Percentiles rank a stretch among this genome's conserved stretches.
phyloP scores from a whole-genome alignment of 2,329 filamentous ascomycete species.

The Lasiodiplodia hormozganensis region DNA sequence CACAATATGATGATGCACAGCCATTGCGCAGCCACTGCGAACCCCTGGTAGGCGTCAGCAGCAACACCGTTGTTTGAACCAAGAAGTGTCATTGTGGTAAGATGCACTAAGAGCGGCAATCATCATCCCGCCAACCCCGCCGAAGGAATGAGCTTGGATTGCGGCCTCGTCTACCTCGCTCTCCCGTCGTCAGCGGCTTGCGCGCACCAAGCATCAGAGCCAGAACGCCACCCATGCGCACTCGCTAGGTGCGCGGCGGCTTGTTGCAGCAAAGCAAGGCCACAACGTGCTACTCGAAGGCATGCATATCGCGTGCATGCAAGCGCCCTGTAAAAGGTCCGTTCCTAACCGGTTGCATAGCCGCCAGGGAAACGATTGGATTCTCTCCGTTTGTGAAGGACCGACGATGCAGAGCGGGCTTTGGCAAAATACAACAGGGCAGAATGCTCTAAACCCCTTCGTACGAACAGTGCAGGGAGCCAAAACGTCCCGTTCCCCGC shows the following conservation, averaged over 20 bases:
- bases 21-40: conserved; percentile 5
- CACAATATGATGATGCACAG: neutral
- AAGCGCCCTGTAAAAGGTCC: neutral
- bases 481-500: neutral
- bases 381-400: neutral
- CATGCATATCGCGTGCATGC: neutral
- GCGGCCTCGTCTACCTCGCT: neutral
- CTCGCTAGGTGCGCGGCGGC: neutral
- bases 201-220: neutral
- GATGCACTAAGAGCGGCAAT: neutral
- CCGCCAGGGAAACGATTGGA: neutral
- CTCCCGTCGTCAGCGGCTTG: conserved; percentile 3
- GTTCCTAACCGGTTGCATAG: neutral
- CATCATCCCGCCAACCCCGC: neutral
- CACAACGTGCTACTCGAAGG: neutral
- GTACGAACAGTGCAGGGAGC: neutral
- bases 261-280: neutral
- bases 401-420: neutral
- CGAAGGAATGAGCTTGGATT: neutral
- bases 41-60: neutral
- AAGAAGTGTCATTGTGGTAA: neutral
- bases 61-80: neutral
- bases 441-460: neutral
- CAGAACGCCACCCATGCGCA: neutral
- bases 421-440: neutral